phyloP scores from a whole-genome alignment of 352 stramenopile genomes.

The Phytophthora foliorum region DNA sequence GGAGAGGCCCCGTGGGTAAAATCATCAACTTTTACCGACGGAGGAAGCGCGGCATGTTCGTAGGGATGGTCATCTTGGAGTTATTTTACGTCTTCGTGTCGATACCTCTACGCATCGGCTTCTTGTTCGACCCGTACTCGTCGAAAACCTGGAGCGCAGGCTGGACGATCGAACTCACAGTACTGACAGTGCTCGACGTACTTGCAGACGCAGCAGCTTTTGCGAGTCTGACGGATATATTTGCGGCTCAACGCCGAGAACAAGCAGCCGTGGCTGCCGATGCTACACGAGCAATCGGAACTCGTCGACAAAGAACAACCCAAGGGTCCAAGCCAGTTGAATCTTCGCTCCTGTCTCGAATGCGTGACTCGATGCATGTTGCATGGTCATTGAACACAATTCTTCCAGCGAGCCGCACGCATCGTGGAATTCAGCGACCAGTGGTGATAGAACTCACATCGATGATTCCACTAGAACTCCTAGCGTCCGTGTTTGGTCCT shows the following conservation, averaged over 20 bases:
- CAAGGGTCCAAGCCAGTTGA: slow-evolving; percentile 13
- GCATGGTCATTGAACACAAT: slow-evolving; percentile 80
- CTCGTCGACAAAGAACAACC: slow-evolving; percentile 13
- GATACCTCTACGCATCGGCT: slow-evolving; percentile 72
- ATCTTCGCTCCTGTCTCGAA: slow-evolving; percentile 27
- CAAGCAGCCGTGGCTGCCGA: slow-evolving; percentile 47
- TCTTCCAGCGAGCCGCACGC: slow-evolving; percentile 39
- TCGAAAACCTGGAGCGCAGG: slow-evolving; percentile 8
- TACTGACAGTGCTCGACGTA: slow-evolving; percentile 61
- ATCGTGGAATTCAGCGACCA: slow-evolving; percentile 45
- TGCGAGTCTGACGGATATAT: slow-evolving; percentile 63
- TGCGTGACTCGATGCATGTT: slow-evolving; percentile 47
- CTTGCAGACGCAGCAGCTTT: slow-evolving; percentile 57
- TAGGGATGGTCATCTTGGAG: slow-evolving; percentile 38
- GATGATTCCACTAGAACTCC: slow-evolving; percentile 62
- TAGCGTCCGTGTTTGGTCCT: slow-evolving; percentile 46
- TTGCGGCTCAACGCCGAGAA: slow-evolving; percentile 46
- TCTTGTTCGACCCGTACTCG: slow-evolving; percentile 70
- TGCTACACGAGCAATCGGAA: slow-evolving; percentile 26
- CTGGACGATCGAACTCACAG: slow-evolving; percentile 60
- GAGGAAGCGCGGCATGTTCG: slow-evolving; percentile 32
- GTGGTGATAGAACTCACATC: slow-evolving; percentile 59
- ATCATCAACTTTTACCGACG: slow-evolving; percentile 29
- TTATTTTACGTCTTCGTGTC: slow-evolving; percentile 67
- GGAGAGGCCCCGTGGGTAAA: background rate